Evolutionary conservation across 441 rosid species (phyloP), one percentile per base, ranked within the genome.

Genomic region (Euphorbia schlechtendalii): DNA sequence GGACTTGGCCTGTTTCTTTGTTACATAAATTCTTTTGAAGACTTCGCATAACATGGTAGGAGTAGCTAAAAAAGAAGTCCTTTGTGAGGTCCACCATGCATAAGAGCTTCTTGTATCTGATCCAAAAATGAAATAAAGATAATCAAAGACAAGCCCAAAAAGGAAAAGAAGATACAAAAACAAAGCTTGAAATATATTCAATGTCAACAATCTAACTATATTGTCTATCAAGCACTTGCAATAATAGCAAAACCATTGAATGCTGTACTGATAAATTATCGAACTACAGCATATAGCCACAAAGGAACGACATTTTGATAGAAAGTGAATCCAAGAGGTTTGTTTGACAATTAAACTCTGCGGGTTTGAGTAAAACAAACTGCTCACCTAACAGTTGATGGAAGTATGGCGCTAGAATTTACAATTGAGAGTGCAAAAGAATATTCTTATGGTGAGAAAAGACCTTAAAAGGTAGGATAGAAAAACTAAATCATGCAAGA

Each of bases 41-140:
- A 79, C 97, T 81, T 71, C 86, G 78, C 99, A 92, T 92, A 53
- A 92, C 75, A 79, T 88, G 82, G 80, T 95, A 92, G 5, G 99
- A 90, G 80, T 96, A 96, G 80, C 99, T 96, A 81, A 88, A 92
- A 77, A 80, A 88, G 92, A 96, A 96, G 88, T 96, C 97, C 81
- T 90, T 92, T 2, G 97, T 92, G 64, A 96, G 93, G 80, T 96
- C 98, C 82, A 96, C 94, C 34, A 77, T 67, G 80, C 87, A 72
- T 46, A 96, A 80, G 70, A 96, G 99, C 86, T 85, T 92, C 92
- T 88, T 96, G 96, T 92, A 96, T 85, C 99, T 96, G 80, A 38
- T 38, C 36, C 63, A 73, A 63, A 76, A 79, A 74, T 32, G 43
- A 74, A 71, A 74, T 59, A 63, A 7, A 22, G 17, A 8, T 14